These are phyloP conservation scores for Strobilomyces echinocephalus DNA, from an alignment of 768 basidiomycete species.

Conservation along the genomic window DNA sequence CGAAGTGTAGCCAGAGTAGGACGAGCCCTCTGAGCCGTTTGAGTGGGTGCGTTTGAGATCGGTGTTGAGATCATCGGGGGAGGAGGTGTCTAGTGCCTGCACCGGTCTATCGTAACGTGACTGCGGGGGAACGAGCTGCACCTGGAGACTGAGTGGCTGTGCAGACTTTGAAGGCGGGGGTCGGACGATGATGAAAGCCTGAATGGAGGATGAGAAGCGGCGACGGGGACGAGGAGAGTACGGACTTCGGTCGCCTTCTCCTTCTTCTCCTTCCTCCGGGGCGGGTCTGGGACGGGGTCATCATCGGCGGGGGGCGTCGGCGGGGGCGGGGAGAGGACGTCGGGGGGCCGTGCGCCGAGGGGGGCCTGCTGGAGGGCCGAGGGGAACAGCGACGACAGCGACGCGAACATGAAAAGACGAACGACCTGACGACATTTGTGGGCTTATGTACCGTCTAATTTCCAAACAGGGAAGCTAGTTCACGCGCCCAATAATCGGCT, in stretches of 20 bases:
- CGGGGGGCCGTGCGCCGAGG: constrained; percentile 21
- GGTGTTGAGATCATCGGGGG: constrained; percentile 26
- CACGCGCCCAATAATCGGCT: background rate
- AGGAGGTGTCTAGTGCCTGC: constrained; percentile 42
- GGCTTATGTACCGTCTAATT: constrained; percentile 13
- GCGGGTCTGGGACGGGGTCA: constrained; percentile 25
- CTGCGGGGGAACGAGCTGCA: constrained; percentile 76
- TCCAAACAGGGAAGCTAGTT: constrained; percentile 7
- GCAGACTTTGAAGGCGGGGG: constrained; percentile 83
- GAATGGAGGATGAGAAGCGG: constrained; percentile 8
- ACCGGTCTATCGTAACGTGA: constrained; percentile 39
- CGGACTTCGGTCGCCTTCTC: constrained; percentile 46
- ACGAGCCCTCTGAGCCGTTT: constrained; percentile 47
- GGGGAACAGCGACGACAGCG: constrained; percentile 48
- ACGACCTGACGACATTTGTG: background rate
- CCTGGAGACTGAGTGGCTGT: constrained; percentile 85
- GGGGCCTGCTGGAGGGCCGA: constrained; percentile 41
- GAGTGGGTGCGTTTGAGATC: constrained; percentile 33
- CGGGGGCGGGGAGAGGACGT: constrained; percentile 12
- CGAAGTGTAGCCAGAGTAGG: constrained; percentile 48
- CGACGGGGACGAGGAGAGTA: constrained; percentile 4
- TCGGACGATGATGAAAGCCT: constrained; percentile 91
- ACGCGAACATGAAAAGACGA: constrained; percentile 43
- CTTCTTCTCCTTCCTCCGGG: constrained; percentile 41
- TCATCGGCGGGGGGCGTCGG: background rate